Evolutionary conservation across 345 rosid genomes (phyloP).

Genomic region (Mercurialis annua): DNA sequence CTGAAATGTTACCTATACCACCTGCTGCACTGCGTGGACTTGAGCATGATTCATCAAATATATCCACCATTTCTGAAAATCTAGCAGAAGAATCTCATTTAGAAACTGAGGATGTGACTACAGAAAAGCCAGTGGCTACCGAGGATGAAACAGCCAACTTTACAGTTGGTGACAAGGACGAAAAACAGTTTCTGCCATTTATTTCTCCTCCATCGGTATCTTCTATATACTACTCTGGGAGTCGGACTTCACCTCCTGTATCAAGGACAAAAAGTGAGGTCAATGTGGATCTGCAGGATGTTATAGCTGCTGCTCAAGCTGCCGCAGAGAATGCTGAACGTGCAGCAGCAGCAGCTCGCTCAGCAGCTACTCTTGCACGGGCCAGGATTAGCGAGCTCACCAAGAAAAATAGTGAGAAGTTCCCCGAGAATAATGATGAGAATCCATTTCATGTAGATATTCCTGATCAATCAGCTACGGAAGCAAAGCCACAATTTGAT

Average conservation of each 20-base stretch:
- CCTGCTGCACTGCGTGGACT: conserved; percentile 17
- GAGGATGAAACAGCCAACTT: conserved; percentile 31
- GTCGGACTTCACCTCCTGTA: conserved; percentile 21
- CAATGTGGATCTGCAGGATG: conserved; percentile 70
- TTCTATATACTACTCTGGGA: conserved; percentile 30
- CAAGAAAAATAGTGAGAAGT: conserved; percentile 43
- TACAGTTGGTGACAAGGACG: conserved; percentile 32
- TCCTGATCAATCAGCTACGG: conserved; percentile 29
- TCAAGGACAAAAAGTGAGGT: conserved; percentile 36
- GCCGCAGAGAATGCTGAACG: conserved; percentile 91
- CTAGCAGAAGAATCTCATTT: conserved; percentile 28
- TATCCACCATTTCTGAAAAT: conserved; percentile 24
- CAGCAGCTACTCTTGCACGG: conserved; percentile 93
- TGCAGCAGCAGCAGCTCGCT: conserved; percentile 85
- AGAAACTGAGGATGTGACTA: conserved; percentile 31
- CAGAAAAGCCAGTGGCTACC: conserved; percentile 29
- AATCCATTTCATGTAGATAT: conserved; percentile 56
- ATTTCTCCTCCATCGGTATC: conserved; percentile 45
- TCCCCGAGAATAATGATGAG: conserved; percentile 37
- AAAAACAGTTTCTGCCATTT: conserved; percentile 61
- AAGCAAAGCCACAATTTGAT: conserved; percentile 34
- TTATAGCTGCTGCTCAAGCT: conserved; percentile 77
- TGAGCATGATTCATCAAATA: conserved; percentile 34
- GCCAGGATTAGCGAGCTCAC: conserved; percentile 66
- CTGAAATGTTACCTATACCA: conserved; percentile 29